Percentiles rank a stretch among this genome's conserved stretches.
These are phyloP conservation scores for Lecanoromycetidae sp. DNA, from an alignment of 2,329 filamentous ascomycete species.

Conservation along the genomic window DNA sequence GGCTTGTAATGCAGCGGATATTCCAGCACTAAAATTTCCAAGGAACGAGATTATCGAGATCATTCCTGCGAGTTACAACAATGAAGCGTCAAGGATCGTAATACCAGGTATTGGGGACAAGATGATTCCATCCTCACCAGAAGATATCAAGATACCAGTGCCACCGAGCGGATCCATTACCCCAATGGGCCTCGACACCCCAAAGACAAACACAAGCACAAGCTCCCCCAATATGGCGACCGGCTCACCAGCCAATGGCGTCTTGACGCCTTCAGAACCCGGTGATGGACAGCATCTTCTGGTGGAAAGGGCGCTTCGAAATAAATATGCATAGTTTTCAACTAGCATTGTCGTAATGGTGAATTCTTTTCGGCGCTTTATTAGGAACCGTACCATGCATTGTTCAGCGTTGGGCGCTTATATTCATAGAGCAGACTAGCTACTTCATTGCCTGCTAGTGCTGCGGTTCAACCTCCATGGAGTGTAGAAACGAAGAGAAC, in stretches of 20 bases:
- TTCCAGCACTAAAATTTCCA: conserved; percentile 84
- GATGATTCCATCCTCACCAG: conserved; percentile 64
- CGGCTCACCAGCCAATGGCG: conserved; percentile 10
- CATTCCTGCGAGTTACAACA: conserved; percentile 93
- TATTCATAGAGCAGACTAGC: too few species aligned
- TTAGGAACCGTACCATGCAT: too few species aligned
- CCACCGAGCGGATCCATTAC: conserved; percentile 40
- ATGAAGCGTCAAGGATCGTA: conserved; percentile 80
- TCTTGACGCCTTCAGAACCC: conserved; percentile 10
- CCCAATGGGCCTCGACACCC: conserved; percentile 33
- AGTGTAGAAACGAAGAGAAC: conserved; percentile 94
- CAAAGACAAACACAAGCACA: conserved; percentile 18
- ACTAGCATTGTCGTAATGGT: not conserved
- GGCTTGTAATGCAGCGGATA: conserved; percentile 93
- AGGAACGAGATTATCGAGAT: conserved; percentile 98
- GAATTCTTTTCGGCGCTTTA: not conserved
- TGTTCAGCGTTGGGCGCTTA: too few species aligned
- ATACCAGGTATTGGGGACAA: conserved; percentile 57
- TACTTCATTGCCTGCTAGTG: not conserved
- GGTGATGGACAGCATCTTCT: conserved; percentile 13
- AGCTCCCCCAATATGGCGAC: conserved; percentile 5
- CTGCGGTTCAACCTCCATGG: conserved; percentile 60
- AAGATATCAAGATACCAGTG: conserved; percentile 69
- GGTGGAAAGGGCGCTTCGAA: conserved; percentile 17
- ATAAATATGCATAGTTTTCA: not conserved